phyloP scores from a whole-genome alignment of 2,329 filamentous ascomycete species.

The Ophiocordyceps camponoti-leonardi region DNA sequence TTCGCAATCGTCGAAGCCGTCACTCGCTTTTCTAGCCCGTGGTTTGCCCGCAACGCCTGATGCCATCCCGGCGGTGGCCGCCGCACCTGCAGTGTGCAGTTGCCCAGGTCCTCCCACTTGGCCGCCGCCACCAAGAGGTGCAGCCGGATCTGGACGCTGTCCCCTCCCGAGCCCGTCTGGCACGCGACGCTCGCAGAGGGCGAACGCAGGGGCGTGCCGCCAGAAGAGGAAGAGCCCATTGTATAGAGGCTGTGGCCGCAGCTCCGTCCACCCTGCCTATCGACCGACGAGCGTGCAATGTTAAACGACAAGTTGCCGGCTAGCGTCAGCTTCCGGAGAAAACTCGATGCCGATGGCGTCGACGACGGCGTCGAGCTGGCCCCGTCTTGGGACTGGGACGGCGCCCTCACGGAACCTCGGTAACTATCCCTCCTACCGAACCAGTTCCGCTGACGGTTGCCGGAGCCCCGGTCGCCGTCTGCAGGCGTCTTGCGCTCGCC shows the following conservation, averaged over 20 bases:
- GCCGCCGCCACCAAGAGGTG: slow-evolving; percentile 60
- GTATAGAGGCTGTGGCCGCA: slow-evolving; percentile 44
- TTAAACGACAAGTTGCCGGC: slow-evolving; percentile 60
- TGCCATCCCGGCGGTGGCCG: slow-evolving; percentile 47
- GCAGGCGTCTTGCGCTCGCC: slow-evolving; percentile 35
- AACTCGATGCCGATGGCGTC: slow-evolving; percentile 55
- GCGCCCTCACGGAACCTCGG: slow-evolving; percentile 42
- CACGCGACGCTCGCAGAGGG: slow-evolving; percentile 39
- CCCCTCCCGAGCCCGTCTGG: slow-evolving; percentile 41
- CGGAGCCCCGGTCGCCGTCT: slow-evolving; percentile 29
- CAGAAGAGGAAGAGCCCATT: slow-evolving; percentile 32
- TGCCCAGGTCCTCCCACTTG: slow-evolving; percentile 86
- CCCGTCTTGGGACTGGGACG: slow-evolving; percentile 53
- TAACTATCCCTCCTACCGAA: slow-evolving; percentile 50
- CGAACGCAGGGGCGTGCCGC: slow-evolving; percentile 32
- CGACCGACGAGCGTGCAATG: slow-evolving; percentile 62
- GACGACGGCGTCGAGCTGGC: slow-evolving; percentile 46
- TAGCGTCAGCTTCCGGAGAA: slow-evolving; percentile 61
- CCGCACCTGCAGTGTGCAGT: slow-evolving; percentile 68
- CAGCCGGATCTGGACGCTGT: slow-evolving; percentile 68
- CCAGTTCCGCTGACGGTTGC: slow-evolving; percentile 34
- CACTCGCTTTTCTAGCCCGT: slow-evolving; percentile 69
- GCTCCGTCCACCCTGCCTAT: slow-evolving; percentile 31
- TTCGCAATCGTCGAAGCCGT: slow-evolving; percentile 57
- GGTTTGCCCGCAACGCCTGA: slow-evolving; percentile 40